Conservation (phyloP, 352 stramenopile species). For the Globisporangium nunn region DNA sequence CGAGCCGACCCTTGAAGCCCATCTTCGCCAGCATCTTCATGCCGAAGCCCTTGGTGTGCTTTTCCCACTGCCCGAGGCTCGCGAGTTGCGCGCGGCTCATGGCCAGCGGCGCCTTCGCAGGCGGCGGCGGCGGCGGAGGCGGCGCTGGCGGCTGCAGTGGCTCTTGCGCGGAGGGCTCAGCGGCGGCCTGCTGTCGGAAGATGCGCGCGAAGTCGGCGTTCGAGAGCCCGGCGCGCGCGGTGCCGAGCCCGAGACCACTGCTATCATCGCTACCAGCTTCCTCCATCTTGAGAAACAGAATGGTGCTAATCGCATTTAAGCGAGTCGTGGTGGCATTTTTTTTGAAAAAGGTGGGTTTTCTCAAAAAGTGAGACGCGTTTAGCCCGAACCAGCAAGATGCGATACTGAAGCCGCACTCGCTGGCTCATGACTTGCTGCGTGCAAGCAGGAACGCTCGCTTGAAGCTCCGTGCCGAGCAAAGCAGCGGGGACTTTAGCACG, state of each 20-base stretch:
- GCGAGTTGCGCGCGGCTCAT: slow-evolving; percentile 12
- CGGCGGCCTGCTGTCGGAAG: slow-evolving; percentile 33
- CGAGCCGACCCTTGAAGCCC: slow-evolving; percentile 92
- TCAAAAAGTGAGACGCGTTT: too few species aligned
- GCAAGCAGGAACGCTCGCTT: too few species aligned
- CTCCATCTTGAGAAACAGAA: too few species aligned
- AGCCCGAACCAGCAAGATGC: too few species aligned
- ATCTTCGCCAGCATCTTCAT: slow-evolving; percentile 95
- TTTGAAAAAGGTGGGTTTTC: too few species aligned
- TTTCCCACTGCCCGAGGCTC: slow-evolving; percentile 74
- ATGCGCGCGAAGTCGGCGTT: slow-evolving; percentile 82
- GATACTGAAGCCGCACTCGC: too few species aligned
- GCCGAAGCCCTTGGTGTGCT: slow-evolving; percentile 95
- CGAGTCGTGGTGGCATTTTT: too few species aligned
- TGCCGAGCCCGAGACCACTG: neutral
- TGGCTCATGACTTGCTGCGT: too few species aligned
- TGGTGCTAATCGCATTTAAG: too few species aligned
- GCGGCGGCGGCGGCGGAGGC: neutral
- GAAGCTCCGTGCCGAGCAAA: too few species aligned
- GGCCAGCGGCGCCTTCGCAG: neutral
- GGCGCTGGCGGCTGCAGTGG: neutral
- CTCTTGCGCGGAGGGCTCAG: slow-evolving; percentile 3
- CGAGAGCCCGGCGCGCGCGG: slow-evolving; percentile 20
- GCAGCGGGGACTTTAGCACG: too few species aligned
- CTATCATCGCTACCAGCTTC: neutral